Evolutionary conservation across 2,329 filamentous ascomycete species (phyloP).

Genomic region (Sporothrix protearum): DNA sequence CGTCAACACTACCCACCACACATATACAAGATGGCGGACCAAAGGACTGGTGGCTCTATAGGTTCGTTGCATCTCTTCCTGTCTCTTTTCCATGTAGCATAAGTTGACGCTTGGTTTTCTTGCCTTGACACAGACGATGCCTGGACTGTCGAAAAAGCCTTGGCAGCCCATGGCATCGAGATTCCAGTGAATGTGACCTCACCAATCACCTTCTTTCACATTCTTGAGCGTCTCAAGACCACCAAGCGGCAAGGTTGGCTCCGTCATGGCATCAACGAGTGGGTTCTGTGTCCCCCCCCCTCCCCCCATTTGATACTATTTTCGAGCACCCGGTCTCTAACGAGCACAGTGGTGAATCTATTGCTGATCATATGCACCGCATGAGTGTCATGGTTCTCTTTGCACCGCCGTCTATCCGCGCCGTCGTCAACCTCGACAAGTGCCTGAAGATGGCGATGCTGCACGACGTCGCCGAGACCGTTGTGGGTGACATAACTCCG

Average conservation of each 20-base stretch:
- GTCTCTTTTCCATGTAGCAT: background rate
- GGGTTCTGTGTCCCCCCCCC: no score
- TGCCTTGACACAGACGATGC: constrained; percentile 34
- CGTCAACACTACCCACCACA: background rate
- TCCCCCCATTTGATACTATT: background rate
- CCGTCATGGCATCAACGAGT: constrained; percentile 66
- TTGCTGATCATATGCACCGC: constrained; percentile 98
- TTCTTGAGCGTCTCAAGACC: constrained; percentile 90
- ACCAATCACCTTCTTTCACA: constrained; percentile 87
- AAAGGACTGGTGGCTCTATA: background rate
- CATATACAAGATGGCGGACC: background rate
- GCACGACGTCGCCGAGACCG: constrained; percentile 94
- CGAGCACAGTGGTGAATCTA: constrained; percentile 69
- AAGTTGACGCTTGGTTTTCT: background rate
- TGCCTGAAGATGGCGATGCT: constrained; percentile 95
- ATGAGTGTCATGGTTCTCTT: constrained; percentile 97
- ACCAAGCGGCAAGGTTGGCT: constrained; percentile 95
- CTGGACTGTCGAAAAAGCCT: constrained; percentile 60
- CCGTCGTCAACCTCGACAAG: constrained; percentile 69
- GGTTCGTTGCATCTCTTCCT: background rate
- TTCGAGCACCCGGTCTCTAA: background rate
- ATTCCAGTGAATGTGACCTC: constrained; percentile 61
- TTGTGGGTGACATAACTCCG: constrained; percentile 96
- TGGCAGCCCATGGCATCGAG: constrained; percentile 46
- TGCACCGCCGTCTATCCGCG: constrained; percentile 69